Evolutionary conservation across 1,139 yeast genomes (phyloP).

Genomic region (Eremothecium cymbalariae): DNA sequence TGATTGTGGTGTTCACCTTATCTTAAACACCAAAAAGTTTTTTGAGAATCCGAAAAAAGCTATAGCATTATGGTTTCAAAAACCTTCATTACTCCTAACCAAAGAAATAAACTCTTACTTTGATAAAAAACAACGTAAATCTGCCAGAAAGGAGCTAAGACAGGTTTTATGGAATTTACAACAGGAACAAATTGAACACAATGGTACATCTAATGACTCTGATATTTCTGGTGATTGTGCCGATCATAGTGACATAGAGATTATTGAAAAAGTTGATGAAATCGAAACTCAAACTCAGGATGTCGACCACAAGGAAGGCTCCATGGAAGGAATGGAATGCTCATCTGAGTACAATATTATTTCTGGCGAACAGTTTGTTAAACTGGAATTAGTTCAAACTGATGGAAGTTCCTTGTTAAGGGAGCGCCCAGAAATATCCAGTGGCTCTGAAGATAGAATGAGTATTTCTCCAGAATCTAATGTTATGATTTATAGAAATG

Average conservation of each 20-base stretch:
- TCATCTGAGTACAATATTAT: too few relatives aligned
- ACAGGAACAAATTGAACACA: conserved; percentile 33
- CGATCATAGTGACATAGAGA: conserved; percentile 29
- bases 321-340: too few relatives aligned
- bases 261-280: conserved; percentile 18
- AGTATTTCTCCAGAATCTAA: too few relatives aligned
- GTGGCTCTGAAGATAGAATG: too few relatives aligned
- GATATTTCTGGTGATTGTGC: conserved; percentile 20
- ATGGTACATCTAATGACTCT: conserved; percentile 11
- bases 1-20: conserved; percentile 93
- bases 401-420: too few relatives aligned
- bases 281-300: too few relatives aligned
- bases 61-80: conserved; percentile 42
- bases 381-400: too few relatives aligned
- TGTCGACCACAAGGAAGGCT: too few relatives aligned
- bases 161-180: conserved; percentile 32
- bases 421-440: too few relatives aligned
- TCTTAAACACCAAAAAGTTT: conserved; percentile 67
- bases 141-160: conserved; percentile 35
- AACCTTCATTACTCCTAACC: conserved; percentile 9
- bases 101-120: conserved; percentile 30
- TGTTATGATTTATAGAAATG: too few relatives aligned
- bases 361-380: too few relatives aligned
- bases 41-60: conserved; percentile 45
- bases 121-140: conserved; percentile 32